Evolutionary conservation across 257 asterid genomes (phyloP).

Genomic region (Leonotis leonurus): DNA sequence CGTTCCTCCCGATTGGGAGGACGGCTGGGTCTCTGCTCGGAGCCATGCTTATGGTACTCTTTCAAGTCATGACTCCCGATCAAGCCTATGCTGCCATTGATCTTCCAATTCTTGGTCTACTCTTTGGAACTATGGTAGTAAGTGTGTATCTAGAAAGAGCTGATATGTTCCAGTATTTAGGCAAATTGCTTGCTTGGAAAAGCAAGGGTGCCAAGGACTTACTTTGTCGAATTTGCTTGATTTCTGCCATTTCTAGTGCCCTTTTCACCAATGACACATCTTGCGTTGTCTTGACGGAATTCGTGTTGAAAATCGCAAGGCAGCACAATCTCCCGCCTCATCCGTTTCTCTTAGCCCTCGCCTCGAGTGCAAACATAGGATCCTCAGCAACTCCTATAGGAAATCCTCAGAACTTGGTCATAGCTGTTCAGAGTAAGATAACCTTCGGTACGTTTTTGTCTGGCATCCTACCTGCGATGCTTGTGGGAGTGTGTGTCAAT

Average conservation of each 20-base stretch:
- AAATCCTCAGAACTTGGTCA: constrained; percentile 87
- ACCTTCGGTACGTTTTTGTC: constrained; percentile 51
- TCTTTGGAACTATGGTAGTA: constrained; percentile 95
- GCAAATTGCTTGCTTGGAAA: constrained; percentile 66
- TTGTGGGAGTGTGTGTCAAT: constrained; percentile 57
- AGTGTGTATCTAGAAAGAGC: constrained; percentile 84
- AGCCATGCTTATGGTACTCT: constrained; percentile 81
- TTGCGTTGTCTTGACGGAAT: constrained; percentile 83
- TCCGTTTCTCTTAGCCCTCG: constrained; percentile 78
- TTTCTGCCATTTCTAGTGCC: constrained; percentile 80
- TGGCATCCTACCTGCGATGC: constrained; percentile 74
- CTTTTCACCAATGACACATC: constrained; percentile 86
- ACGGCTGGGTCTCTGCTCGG: constrained; percentile 96
- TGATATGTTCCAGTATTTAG: constrained; percentile 79
- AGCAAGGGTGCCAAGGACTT: constrained; percentile 77
- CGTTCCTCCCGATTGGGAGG: constrained; percentile 78
- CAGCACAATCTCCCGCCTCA: constrained; percentile 90
- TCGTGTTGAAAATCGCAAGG: constrained; percentile 70
- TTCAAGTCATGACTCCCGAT: constrained; percentile 70
- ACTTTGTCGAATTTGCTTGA: constrained; percentile 65
- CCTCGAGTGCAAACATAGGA: constrained; percentile 88
- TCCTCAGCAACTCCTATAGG: constrained; percentile 73
- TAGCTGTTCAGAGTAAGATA: constrained; percentile 67
- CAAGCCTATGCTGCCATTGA: constrained; percentile 88
- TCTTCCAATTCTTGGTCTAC: constrained; percentile 81